Conservation (phyloP, 2,329 filamentous ascomycete species). For the Pseudogymnoascus sp. region DNA sequence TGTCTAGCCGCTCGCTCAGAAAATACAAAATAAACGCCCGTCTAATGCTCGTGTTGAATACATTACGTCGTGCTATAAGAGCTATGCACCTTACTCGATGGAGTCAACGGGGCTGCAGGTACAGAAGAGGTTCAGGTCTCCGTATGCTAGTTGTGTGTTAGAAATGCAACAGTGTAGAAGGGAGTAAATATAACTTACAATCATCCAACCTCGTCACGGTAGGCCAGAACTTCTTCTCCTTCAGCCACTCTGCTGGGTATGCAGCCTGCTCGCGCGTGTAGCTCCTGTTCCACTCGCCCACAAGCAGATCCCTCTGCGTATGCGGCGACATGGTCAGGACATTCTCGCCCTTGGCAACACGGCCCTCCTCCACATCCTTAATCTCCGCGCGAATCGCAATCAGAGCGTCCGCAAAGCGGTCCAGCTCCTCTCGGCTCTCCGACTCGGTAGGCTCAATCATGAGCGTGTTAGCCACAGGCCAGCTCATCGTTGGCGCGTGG, state of each 20-base stretch:
- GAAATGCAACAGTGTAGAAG: constrained; percentile 16
- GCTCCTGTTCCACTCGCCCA: constrained; percentile 69
- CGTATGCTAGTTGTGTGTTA: constrained; percentile 55
- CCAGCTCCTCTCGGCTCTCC: constrained; percentile 84
- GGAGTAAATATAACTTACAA: constrained; percentile 46
- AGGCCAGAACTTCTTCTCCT: constrained; percentile 98
- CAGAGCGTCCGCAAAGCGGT: constrained; percentile 85
- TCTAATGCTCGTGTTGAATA: constrained; percentile 10
- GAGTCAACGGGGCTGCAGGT: constrained; percentile 76
- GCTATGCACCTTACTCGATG: constrained; percentile 17
- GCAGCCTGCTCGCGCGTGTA: constrained; percentile 79
- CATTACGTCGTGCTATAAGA: background rate
- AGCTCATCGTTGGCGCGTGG: constrained; percentile 95
- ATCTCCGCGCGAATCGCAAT: constrained; percentile 85
- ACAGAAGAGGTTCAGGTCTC: constrained; percentile 90
- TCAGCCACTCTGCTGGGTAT: constrained; percentile 73
- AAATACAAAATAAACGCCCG: background rate
- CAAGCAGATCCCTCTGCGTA: constrained; percentile 70
- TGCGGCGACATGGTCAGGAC: constrained; percentile 87
- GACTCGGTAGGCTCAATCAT: constrained; percentile 98
- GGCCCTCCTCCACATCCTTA: constrained; percentile 70
- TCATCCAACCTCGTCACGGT: constrained; percentile 80
- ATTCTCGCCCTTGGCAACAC: constrained; percentile 66
- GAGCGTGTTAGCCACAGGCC: constrained; percentile 87
- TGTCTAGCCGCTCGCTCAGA: background rate